Percentiles rank a stretch among this genome's conserved stretches.
These are phyloP conservation scores for Pyrenophora seminiperda DNA, from an alignment of 2,329 filamentous ascomycete species.

Conservation along the genomic window DNA sequence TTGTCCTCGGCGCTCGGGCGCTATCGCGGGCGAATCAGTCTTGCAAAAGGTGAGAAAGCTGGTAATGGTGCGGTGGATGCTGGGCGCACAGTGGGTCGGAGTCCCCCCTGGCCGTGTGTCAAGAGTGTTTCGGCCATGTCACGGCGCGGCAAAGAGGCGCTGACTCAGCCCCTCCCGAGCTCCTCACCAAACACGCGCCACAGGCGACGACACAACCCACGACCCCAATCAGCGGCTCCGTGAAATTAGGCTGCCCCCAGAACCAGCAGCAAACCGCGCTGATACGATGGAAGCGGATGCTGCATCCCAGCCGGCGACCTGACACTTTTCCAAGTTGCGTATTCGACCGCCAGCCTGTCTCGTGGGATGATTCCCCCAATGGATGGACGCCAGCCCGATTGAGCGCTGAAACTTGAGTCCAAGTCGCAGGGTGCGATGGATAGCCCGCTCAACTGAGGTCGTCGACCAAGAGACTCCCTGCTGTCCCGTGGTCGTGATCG, in stretches of 20 bases:
- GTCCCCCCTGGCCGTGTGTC: conserved; percentile 28
- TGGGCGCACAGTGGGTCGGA: conserved; percentile 27
- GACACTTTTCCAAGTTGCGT: conserved; percentile 22
- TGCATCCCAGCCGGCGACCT: conserved; percentile 15
- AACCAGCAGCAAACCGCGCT: conserved; percentile 7
- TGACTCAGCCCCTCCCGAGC: conserved; percentile 17
- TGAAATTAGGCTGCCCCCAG: conserved; percentile 1
- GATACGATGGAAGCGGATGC: conserved; percentile 6
- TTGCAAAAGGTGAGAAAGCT: conserved; percentile 15
- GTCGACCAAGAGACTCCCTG: conserved; percentile 31
- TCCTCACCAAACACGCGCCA: conserved; percentile 14
- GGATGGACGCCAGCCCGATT: conserved; percentile 31
- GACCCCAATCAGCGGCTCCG: conserved; percentile 17
- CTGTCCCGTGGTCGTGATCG: conserved; percentile 11
- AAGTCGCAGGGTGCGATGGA: conserved; percentile 30
- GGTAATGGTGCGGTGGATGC: conserved; percentile 31
- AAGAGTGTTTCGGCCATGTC: conserved; percentile 35
- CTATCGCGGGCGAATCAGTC: conserved; percentile 26
- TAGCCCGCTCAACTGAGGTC: conserved; percentile 15
- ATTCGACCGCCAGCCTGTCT: conserved; percentile 16
- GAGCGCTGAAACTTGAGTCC: conserved; percentile 35
- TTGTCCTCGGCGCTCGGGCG: conserved; percentile 8
- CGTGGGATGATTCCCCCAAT: conserved; percentile 26
- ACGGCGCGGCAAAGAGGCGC: conserved; percentile 22
- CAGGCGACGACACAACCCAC: conserved; percentile 5